phyloP scores from a whole-genome alignment of 805 yeast genomes.

The Candida berthetii region DNA sequence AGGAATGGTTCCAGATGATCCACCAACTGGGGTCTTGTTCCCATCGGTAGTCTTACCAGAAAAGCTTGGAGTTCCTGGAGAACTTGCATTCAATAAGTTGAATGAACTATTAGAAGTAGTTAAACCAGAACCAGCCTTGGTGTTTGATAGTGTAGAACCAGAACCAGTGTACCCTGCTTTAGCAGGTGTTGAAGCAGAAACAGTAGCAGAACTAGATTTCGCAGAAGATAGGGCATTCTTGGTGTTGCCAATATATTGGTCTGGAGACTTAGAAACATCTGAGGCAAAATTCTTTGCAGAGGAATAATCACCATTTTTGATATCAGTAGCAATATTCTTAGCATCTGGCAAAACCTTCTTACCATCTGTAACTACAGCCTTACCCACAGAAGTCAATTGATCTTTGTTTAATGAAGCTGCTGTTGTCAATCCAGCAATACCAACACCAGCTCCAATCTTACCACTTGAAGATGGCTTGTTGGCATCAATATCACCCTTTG shows the following conservation, averaged over 20 bases:
- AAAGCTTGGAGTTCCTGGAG: no score
- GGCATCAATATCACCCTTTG: no score
- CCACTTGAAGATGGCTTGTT: no score
- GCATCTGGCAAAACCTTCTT: constrained; percentile 16
- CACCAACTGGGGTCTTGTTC: no score
- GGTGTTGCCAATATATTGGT: constrained; percentile 4
- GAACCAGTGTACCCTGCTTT: no score
- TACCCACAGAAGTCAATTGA: neutral
- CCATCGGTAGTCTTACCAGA: no score
- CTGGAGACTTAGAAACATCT: constrained; percentile 4
- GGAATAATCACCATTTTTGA: constrained; percentile 19
- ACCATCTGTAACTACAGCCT: constrained; percentile 7
- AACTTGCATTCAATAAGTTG: no score
- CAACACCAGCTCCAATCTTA: no score
- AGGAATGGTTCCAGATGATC: no score
- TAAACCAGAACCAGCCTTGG: constrained; percentile 1
- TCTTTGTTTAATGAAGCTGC: neutral
- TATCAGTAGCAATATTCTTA: constrained; percentile 10
- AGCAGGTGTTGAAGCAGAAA: neutral
- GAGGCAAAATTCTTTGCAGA: constrained; percentile 7
- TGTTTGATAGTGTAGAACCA: no score
- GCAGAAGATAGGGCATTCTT: constrained; percentile 1
- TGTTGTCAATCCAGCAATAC: no score
- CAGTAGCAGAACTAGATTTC: neutral
- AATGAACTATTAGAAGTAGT: neutral